Evolutionary conservation across 345 rosid species (phyloP), one percentile per base, ranked within the genome.

Genomic region (Euphorbia tirucalli): DNA sequence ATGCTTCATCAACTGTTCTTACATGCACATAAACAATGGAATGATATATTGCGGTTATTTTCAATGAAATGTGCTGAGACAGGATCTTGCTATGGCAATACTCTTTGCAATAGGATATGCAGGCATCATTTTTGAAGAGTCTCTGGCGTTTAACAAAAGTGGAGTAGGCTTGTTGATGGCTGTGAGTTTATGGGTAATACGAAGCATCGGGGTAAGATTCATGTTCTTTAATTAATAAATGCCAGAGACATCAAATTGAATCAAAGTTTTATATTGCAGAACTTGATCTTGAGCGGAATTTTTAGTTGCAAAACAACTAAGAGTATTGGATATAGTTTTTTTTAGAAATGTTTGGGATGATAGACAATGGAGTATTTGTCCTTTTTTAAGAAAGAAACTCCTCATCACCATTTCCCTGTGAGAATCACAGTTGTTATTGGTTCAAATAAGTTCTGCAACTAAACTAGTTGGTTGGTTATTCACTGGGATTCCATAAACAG

Each of bases 131-230:
- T 95, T 95, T 54, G 98, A 92, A 79, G 96, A 92, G 82, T 89
- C 93, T 82, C 83, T 95, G 68, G 93, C 99, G 61, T 92, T 95
- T 85, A 92, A 90, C 73, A 95, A 95, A 87, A 95, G 92, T 77
- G 98, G 98, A 61, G 94, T 95, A 19, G 99, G 90, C 78, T 83
- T 95, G 49, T 50, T 95, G 81, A 95, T 95, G 99, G 99, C 98
- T 75, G 98, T 92, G 68, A 86, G 99, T 82, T 79, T 95, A 77
- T 95, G 99, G 99, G 85, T 88, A 39, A 82, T 95, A 44, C 83
- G 98, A 77, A 87, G 93, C 82, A 85, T 89, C 28, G 96, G 97
- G 81, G 99, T 95, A 84, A 88, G 90, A 64, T 71, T 61, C 57
- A 68, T 68, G 9, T 30, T 54, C 69, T 27, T 11, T 61, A 46